A percentile compares a stretch with the other conserved stretches of the same genome.
Evolutionary conservation across 305 asterid genomes (phyloP).

Genomic region (Andrographis paniculata): DNA sequence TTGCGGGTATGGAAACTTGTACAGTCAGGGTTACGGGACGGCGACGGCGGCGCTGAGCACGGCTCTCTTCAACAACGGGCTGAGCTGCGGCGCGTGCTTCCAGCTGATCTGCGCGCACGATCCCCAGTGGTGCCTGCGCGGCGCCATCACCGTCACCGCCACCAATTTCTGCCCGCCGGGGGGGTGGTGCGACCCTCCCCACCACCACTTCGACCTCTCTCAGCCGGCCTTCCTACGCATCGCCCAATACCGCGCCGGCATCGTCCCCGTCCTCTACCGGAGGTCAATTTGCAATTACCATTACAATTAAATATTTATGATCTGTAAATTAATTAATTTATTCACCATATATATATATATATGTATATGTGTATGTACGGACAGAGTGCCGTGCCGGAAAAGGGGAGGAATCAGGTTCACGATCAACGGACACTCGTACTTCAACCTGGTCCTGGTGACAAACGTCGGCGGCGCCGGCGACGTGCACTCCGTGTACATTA

Average conservation of each 20-base stretch:
- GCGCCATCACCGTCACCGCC: slow-evolving; percentile 72
- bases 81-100: slow-evolving; percentile 80
- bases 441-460: slow-evolving; percentile 79
- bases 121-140: slow-evolving; percentile 51
- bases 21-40: slow-evolving; percentile 80
- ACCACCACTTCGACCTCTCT: slow-evolving; percentile 88
- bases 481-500: slow-evolving; percentile 59
- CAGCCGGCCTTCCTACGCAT: slow-evolving; percentile 69
- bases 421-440: slow-evolving; percentile 77
- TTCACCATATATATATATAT: too few species aligned
- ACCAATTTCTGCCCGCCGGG: slow-evolving; percentile 97
- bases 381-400: slow-evolving; percentile 84
- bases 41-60: slow-evolving; percentile 87
- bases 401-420: slow-evolving; percentile 85
- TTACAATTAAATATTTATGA: neutral
- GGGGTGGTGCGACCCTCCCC: slow-evolving; percentile 93
- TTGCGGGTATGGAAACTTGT: slow-evolving; percentile 88
- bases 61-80: slow-evolving; percentile 68
- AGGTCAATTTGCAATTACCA: slow-evolving; percentile 30
- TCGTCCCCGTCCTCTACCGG: slow-evolving; percentile 80
- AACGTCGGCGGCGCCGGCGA: slow-evolving; percentile 95
- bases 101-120: slow-evolving; percentile 58
- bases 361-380: slow-evolving; percentile 3
- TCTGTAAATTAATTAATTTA: neutral
- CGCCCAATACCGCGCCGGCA: slow-evolving; percentile 79